These are phyloP conservation scores for Zoysia japonica DNA, from an alignment of 176 grass and related monocot species.

Conservation along the genomic window DNA sequence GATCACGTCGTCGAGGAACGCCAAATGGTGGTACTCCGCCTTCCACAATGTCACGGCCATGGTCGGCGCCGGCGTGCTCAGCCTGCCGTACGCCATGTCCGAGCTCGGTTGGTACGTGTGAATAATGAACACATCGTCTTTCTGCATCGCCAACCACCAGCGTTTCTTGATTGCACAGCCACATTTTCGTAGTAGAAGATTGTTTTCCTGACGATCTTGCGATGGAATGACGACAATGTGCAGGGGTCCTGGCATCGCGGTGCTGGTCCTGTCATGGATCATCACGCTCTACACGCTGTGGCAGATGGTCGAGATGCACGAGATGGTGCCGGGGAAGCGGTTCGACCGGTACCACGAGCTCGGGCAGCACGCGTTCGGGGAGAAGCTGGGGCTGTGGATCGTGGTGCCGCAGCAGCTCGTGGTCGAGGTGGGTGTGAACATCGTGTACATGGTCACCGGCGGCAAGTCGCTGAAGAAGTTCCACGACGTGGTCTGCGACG, in stretches of 20 bases:
- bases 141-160: not conserved
- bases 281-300: slow-evolving; percentile 93
- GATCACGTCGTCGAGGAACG: slow-evolving; percentile 77
- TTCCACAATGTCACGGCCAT: slow-evolving; percentile 99
- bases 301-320: slow-evolving; percentile 99
- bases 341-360: slow-evolving; percentile 98
- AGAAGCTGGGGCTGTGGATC: slow-evolving; percentile 82
- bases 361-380: slow-evolving; percentile 81
- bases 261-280: slow-evolving; percentile 82
- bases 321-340: slow-evolving; percentile 87
- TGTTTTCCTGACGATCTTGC: not conserved
- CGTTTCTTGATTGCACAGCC: too few species aligned
- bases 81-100: slow-evolving; percentile 81
- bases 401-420: slow-evolving; percentile 80
- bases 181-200: too few species aligned
- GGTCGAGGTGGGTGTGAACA: slow-evolving; percentile 87
- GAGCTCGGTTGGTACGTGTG: slow-evolving; percentile 73
- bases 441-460: slow-evolving; percentile 98
- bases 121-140: not conserved
- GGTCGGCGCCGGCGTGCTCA: slow-evolving; percentile 90
- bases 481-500: slow-evolving; percentile 68
- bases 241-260: slow-evolving; percentile 77
- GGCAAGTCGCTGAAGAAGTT: slow-evolving; percentile 89
- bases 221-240: not conserved
- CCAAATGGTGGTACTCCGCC: slow-evolving; percentile 94